phyloP scores from a whole-genome alignment of 345 rosid genomes.

The Gossypium bickii region DNA sequence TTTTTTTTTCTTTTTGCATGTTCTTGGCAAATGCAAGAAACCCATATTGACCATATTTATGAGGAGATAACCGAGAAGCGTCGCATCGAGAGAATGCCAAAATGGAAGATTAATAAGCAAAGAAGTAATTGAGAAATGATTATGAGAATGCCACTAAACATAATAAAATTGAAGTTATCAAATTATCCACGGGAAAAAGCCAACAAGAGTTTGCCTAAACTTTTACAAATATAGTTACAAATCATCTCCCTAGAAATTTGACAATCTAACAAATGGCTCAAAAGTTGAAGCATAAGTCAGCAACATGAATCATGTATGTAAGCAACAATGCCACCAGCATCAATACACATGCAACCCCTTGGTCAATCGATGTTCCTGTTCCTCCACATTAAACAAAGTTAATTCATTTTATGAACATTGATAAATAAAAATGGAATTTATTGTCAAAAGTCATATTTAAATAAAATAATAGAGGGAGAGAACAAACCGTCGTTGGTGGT shows the following conservation, averaged over 20 bases:
- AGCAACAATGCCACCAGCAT: slow-evolving; percentile 87
- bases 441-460: background rate
- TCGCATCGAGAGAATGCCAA: background rate
- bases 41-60: too few relatives aligned
- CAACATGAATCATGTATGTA: slow-evolving; percentile 69
- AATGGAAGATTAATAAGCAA: background rate
- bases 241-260: background rate
- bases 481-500: slow-evolving; percentile 67
- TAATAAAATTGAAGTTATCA: background rate
- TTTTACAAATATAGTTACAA: background rate
- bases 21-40: too few relatives aligned
- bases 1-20: too few relatives aligned
- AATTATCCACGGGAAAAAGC: background rate
- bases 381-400: background rate
- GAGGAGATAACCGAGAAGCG: too few relatives aligned
- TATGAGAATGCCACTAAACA: background rate
- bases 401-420: background rate
- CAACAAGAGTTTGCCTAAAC: background rate
- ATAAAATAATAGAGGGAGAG: background rate
- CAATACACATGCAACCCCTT: slow-evolving; percentile 77
- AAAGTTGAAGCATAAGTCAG: slow-evolving; percentile 27
- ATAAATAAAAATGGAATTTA: background rate
- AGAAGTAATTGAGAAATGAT: background rate
- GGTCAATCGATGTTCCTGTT: slow-evolving; percentile 84
- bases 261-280: slow-evolving; percentile 8